Percentiles rank a stretch among this genome's conserved stretches.
Conservation (phyloP, 2,329 filamentous ascomycete genomes). For the Zymoseptoria ardabiliae region DNA sequence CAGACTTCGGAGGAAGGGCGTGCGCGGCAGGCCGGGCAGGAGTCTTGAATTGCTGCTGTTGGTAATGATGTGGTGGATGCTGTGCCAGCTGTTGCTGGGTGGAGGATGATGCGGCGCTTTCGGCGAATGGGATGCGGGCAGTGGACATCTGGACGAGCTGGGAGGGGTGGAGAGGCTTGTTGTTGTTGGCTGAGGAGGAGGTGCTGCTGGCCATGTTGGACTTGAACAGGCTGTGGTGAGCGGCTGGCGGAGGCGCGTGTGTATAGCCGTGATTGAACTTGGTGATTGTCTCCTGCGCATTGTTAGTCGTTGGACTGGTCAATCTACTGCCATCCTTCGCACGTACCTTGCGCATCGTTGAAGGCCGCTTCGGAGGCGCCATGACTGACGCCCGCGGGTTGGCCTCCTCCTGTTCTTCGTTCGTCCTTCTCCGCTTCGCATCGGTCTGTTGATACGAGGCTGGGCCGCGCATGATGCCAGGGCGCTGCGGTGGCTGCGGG, state of each 20-base stretch:
- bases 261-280: conserved; percentile 59
- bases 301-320: conserved; percentile 11
- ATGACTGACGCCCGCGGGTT: conserved; percentile 60
- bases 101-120: conserved; percentile 50
- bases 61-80: conserved; percentile 6
- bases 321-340: conserved; percentile 1
- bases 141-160: conserved; percentile 85
- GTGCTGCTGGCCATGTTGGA: conserved; percentile 60
- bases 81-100: conserved; percentile 12
- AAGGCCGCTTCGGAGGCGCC: conserved; percentile 78
- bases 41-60: conserved; percentile 53
- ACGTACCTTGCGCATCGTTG: conserved; percentile 62
- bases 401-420: conserved; percentile 57
- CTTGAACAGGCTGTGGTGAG: conserved; percentile 53
- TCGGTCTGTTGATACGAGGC: conserved; percentile 56
- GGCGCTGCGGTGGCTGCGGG: conserved; percentile 45
- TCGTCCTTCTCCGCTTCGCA: conserved; percentile 70
- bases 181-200: conserved; percentile 37
- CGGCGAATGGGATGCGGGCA: conserved; percentile 81
- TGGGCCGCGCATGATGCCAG: conserved; percentile 49
- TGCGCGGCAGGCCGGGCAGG: conserved; percentile 48
- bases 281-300: conserved; percentile 47
- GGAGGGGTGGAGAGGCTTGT: conserved; percentile 51
- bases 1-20: conserved; percentile 25
- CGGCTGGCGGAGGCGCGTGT: conserved; percentile 49